phyloP scores from a whole-genome alignment of 2,329 filamentous ascomycete genomes.

The Aspergillus pseudonomiae region DNA sequence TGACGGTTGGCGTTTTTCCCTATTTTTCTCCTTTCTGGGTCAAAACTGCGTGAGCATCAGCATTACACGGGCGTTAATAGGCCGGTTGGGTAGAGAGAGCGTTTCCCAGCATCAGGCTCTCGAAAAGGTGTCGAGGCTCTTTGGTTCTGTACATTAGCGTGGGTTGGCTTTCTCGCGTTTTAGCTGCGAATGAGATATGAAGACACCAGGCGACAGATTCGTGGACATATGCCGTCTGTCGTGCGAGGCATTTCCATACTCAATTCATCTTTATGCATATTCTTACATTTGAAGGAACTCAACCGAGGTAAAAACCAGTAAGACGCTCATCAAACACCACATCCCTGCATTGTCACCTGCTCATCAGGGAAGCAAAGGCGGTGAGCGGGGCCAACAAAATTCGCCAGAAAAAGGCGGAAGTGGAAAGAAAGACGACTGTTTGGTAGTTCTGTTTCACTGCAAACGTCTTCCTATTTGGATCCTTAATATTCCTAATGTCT shows the following conservation, averaged over 20 bases:
- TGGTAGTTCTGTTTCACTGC: not conserved
- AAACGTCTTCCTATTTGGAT: not conserved
- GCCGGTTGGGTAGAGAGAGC: conserved; percentile 30
- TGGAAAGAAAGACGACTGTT: conserved; percentile 8
- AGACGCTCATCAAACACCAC: not conserved
- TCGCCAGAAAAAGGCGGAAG: conserved; percentile 8
- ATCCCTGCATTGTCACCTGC: not conserved
- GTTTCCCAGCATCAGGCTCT: conserved; percentile 30
- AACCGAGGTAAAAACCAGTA: not conserved
- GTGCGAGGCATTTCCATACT: conserved; percentile 20
- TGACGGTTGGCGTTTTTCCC: conserved; percentile 23
- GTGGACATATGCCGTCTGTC: conserved; percentile 28
- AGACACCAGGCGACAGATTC: conserved; percentile 20
- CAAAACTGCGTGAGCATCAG: conserved; percentile 26
- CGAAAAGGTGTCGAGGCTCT: conserved; percentile 23
- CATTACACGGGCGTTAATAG: conserved; percentile 29
- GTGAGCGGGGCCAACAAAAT: conserved; percentile 11
- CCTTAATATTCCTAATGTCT: not conserved
- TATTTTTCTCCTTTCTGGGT: conserved; percentile 16
- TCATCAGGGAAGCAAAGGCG: conserved; percentile 6
- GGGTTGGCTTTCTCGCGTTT: conserved; percentile 25
- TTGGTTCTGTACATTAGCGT: conserved; percentile 44
- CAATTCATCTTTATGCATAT: conserved; percentile 24
- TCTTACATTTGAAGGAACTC: conserved; percentile 8
- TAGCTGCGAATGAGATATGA: conserved; percentile 24